Evolutionary conservation across 2,329 filamentous ascomycete species (phyloP).

Genomic region (Bipolaris victoriae): DNA sequence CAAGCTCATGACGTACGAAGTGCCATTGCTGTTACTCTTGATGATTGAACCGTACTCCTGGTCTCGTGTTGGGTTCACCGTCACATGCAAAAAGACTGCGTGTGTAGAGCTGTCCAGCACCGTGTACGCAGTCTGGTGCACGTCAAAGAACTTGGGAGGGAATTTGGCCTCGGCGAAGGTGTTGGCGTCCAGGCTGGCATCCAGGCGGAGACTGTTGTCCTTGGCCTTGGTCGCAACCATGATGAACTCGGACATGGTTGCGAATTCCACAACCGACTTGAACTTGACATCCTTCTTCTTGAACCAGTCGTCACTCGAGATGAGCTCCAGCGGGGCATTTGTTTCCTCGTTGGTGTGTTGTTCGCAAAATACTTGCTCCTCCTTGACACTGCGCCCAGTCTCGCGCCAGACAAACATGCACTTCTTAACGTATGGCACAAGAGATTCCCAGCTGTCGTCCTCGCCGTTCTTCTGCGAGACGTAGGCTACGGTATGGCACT

Average conservation of each 20-base stretch:
- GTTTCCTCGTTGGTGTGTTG: slow-evolving; percentile 68
- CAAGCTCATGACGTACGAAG: slow-evolving; percentile 87
- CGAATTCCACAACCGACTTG: slow-evolving; percentile 80
- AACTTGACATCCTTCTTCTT: slow-evolving; percentile 67
- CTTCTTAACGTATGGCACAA: slow-evolving; percentile 75
- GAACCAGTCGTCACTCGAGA: slow-evolving; percentile 82
- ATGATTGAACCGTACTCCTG: slow-evolving; percentile 83
- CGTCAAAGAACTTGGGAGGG: slow-evolving; percentile 80
- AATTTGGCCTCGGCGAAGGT: slow-evolving; percentile 84
- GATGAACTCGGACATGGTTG: slow-evolving; percentile 96
- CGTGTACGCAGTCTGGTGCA: slow-evolving; percentile 83
- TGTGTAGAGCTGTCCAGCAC: slow-evolving; percentile 95
- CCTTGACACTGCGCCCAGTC: slow-evolving; percentile 60
- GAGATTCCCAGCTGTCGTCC: slow-evolving; percentile 69
- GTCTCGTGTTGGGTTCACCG: slow-evolving; percentile 69
- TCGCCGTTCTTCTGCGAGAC: slow-evolving; percentile 78
- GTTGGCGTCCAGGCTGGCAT: slow-evolving; percentile 83
- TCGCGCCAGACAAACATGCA: slow-evolving; percentile 85
- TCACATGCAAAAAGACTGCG: slow-evolving; percentile 92
- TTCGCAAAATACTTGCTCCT: slow-evolving; percentile 69
- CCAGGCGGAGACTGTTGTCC: slow-evolving; percentile 73
- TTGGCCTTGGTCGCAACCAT: slow-evolving; percentile 76
- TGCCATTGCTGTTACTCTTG: slow-evolving; percentile 98
- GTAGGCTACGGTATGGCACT: slow-evolving; percentile 77
- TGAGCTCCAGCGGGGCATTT: slow-evolving; percentile 69